phyloP scores from a whole-genome alignment of 1,139 yeast species.

The Schwanniomyces etchellsii region DNA sequence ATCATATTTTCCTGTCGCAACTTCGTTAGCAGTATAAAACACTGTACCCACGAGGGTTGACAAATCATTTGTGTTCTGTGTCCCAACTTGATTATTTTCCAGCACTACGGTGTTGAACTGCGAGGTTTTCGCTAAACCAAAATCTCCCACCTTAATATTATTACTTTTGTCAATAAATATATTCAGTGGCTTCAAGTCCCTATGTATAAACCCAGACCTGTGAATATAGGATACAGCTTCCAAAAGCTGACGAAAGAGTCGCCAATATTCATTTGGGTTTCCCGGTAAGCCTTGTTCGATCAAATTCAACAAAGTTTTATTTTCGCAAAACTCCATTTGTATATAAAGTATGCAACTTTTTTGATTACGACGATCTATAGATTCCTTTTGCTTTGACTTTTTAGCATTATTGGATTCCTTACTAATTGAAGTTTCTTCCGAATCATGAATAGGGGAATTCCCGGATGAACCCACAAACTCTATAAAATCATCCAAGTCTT shows the following conservation, averaged over 20 bases:
- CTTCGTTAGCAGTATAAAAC: conserved; percentile 88
- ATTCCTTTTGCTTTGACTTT: conserved; percentile 2
- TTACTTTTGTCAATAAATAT: conserved; percentile 88
- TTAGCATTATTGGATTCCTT: not conserved
- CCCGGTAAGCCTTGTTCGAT: conserved; percentile 75
- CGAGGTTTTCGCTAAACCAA: conserved; percentile 87
- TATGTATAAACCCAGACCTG: conserved; percentile 86
- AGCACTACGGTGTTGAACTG: conserved; percentile 37
- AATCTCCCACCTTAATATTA: conserved; percentile 92
- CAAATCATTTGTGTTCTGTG: conserved; percentile 41
- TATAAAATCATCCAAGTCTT: conserved; percentile 17
- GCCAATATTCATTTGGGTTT: conserved; percentile 80
- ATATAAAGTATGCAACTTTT: conserved; percentile 60
- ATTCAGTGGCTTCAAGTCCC: conserved; percentile 94
- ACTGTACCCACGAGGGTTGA: conserved; percentile 94
- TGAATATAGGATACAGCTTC: conserved; percentile 93
- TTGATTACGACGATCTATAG: no score
- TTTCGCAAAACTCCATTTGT: conserved; percentile 98
- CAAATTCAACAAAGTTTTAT: conserved; percentile 78
- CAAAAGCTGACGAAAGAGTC: conserved; percentile 77
- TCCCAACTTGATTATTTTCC: conserved; percentile 38
- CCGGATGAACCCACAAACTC: conserved; percentile 19
- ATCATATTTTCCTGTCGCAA: conserved; percentile 70
- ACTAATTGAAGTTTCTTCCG: conserved; percentile 3
- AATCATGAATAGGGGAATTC: conserved; percentile 7